These are phyloP conservation scores for Annulohypoxylon truncatum DNA, from an alignment of 2,329 filamentous ascomycete species.

Conservation along the genomic window DNA sequence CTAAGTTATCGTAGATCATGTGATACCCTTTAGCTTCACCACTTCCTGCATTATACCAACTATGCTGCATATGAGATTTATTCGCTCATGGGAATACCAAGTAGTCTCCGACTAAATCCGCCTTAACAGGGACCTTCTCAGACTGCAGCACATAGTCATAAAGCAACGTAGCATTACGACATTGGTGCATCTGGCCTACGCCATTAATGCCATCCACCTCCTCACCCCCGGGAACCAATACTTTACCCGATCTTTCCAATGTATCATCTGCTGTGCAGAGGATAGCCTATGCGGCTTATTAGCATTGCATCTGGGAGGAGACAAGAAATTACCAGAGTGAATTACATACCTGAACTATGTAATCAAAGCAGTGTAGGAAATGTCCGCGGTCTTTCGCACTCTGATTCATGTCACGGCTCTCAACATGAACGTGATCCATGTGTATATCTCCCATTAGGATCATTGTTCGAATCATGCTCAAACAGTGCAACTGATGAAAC, in stretches of 20 bases:
- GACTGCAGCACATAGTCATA: slow-evolving; percentile 1
- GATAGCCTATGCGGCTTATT: not conserved
- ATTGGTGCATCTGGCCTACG: not conserved
- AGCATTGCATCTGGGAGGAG: not conserved
- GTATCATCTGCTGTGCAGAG: not conserved
- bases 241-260: slow-evolving; percentile 2
- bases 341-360: slow-evolving; percentile 1
- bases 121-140: not conserved
- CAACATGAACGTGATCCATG: slow-evolving; percentile 1
- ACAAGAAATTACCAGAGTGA: not conserved
- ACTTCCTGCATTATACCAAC: not conserved
- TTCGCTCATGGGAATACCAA: not conserved
- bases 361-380: slow-evolving; percentile 3
- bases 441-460: not conserved
- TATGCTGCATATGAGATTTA: no score
- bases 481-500: slow-evolving; percentile 1
- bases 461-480: not conserved
- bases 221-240: not conserved
- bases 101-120: not conserved
- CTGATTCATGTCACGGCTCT: not conserved
- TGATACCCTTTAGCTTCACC: not conserved
- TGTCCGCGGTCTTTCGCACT: not conserved
- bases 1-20: not conserved
- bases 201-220: not conserved
- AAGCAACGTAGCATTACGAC: not conserved